A percentile compares a stretch with the other conserved stretches of the same genome.
These are phyloP conservation scores for Spathaspora sp. DNA, from an alignment of 1,139 yeast species.

Conservation along the genomic window DNA sequence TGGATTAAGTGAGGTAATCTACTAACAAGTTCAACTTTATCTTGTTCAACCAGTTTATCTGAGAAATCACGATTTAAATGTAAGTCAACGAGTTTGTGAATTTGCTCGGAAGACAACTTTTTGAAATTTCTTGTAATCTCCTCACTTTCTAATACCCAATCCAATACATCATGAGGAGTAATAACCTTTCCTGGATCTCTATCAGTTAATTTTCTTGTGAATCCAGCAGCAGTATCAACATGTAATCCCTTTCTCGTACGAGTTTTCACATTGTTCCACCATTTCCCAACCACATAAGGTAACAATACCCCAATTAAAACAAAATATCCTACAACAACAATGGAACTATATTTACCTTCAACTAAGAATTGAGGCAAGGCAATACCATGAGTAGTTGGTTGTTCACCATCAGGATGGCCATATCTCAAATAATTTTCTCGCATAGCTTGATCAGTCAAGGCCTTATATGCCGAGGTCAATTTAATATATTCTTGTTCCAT, in stretches of 20 bases:
- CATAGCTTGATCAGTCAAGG: conserved; percentile 86
- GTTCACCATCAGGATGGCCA: conserved; percentile 99
- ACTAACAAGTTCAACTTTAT: conserved; percentile 58
- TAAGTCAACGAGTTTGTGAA: conserved; percentile 50
- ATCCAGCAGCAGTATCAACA: conserved; percentile 74
- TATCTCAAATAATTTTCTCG: conserved; percentile 79
- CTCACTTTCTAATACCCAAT: conserved; percentile 60
- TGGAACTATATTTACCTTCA: conserved; percentile 74
- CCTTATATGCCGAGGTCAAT: conserved; percentile 90
- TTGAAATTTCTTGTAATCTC: conserved; percentile 53
- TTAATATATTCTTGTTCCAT: conserved; percentile 78
- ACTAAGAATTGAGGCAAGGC: conserved; percentile 92
- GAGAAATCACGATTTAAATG: conserved; percentile 55
- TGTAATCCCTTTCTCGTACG: conserved; percentile 84
- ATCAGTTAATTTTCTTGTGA: conserved; percentile 63
- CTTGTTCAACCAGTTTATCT: conserved; percentile 29
- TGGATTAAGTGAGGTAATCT: conserved; percentile 64
- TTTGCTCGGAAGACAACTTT: conserved; percentile 43
- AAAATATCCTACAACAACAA: conserved; percentile 65
- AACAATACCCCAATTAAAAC: conserved; percentile 71
- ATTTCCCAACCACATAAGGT: conserved; percentile 75
- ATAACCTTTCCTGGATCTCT: conserved; percentile 76
- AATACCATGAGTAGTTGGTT: conserved; percentile 90
- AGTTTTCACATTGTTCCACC: conserved; percentile 88
- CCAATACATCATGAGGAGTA: conserved; percentile 58